phyloP scores from a whole-genome alignment of 768 basidiomycete genomes.

The Daedaleopsis sinensis region DNA sequence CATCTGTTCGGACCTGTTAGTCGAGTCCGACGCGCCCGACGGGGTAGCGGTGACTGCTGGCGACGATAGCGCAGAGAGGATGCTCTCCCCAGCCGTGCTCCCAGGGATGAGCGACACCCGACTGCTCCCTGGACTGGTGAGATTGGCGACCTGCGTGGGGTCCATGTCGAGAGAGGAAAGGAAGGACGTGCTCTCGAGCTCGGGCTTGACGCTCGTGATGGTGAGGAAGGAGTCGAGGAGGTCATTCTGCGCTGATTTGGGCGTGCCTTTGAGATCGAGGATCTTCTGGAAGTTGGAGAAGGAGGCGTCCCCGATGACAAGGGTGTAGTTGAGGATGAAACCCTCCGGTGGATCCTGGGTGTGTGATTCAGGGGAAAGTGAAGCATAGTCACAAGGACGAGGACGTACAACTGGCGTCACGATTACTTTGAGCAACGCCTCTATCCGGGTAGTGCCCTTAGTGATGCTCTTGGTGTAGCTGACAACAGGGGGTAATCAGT shows the following conservation, averaged over 20 bases:
- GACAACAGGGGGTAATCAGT: neutral
- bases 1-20: constrained; percentile 44
- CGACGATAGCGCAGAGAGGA: constrained; percentile 60
- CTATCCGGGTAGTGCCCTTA: constrained; percentile 80
- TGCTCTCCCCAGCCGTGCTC: constrained; percentile 49
- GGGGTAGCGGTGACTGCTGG: constrained; percentile 63
- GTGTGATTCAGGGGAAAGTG: neutral
- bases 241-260: constrained; percentile 82
- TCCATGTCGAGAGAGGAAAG: constrained; percentile 97
- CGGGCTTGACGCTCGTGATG: constrained; percentile 89
- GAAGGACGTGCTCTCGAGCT: constrained; percentile 90
- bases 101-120: constrained; percentile 52
- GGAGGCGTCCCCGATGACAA: constrained; percentile 91
- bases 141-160: constrained; percentile 58
- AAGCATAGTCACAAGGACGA: neutral
- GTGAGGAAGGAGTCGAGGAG: constrained; percentile 91
- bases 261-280: constrained; percentile 92
- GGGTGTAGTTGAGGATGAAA: constrained; percentile 94
- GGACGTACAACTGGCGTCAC: constrained; percentile 83
- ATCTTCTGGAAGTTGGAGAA: constrained; percentile 99
- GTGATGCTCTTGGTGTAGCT: constrained; percentile 85
- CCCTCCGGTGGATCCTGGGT: constrained; percentile 86
- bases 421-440: constrained; percentile 93
- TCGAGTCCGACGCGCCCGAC: constrained; percentile 58
- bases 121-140: constrained; percentile 69